phyloP scores from a whole-genome alignment of 2,329 filamentous ascomycete genomes.

The Bipolaris bicolor region DNA sequence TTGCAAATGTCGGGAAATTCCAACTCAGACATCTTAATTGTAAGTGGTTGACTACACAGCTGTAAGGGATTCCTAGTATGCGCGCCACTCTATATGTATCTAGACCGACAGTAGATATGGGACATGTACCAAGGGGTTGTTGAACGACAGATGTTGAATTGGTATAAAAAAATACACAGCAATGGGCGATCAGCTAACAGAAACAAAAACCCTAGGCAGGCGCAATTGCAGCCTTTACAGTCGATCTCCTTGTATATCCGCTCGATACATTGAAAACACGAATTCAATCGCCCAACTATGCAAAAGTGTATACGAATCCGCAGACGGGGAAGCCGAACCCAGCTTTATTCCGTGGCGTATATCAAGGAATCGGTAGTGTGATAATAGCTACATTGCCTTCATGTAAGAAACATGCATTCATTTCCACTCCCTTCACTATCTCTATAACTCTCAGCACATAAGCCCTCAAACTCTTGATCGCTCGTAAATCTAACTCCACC shows the following conservation, averaged over 20 bases:
- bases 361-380: constrained; percentile 86
- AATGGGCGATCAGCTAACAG: neutral
- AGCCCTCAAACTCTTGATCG: no score
- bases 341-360: constrained; percentile 73
- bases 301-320: constrained; percentile 67
- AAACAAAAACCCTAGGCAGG: constrained; percentile 66
- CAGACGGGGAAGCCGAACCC: constrained; percentile 61
- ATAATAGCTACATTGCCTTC: constrained; percentile 88
- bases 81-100: neutral
- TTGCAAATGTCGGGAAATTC: neutral
- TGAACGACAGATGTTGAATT: neutral
- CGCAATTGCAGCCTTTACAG: constrained; percentile 81
- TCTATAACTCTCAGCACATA: neutral
- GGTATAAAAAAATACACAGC: neutral
- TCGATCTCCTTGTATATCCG: constrained; percentile 85
- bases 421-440: neutral
- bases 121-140: neutral
- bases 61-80: no score
- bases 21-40: constrained; percentile 2
- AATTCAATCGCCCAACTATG: constrained; percentile 78
- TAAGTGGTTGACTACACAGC: neutral
- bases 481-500: constrained; percentile 4
- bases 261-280: constrained; percentile 90
- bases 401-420: constrained; percentile 55
- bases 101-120: neutral